phyloP scores from a whole-genome alignment of 2,329 filamentous ascomycete species.

The Botrytis squamosa region DNA sequence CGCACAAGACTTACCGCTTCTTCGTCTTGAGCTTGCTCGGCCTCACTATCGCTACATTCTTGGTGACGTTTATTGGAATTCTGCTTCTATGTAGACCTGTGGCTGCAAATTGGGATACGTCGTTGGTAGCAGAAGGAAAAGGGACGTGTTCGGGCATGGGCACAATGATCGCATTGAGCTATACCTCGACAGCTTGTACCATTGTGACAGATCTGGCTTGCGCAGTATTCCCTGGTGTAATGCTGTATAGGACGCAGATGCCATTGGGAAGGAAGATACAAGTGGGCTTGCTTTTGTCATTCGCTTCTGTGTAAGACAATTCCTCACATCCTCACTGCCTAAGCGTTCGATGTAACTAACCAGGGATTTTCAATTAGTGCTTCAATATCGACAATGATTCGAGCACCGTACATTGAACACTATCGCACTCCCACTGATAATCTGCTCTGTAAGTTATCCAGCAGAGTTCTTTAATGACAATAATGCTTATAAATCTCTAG shows the following conservation, averaged over 20 bases:
- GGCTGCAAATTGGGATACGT: constrained; percentile 27
- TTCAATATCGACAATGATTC: constrained; percentile 18
- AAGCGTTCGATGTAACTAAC: neutral
- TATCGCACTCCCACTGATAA: constrained; percentile 17
- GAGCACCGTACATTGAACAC: constrained; percentile 9
- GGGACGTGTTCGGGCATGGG: constrained; percentile 25
- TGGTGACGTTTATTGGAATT: constrained; percentile 28
- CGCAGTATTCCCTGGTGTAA: constrained; percentile 38
- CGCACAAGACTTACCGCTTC: constrained; percentile 5
- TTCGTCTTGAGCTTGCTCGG: constrained; percentile 16
- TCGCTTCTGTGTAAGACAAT: constrained; percentile 18
- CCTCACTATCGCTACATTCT: constrained; percentile 22
- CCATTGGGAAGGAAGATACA: constrained; percentile 30
- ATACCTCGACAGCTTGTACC: constrained; percentile 39
- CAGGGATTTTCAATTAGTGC: neutral
- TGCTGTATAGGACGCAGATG: constrained; percentile 41
- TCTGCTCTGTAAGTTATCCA: constrained; percentile 33
- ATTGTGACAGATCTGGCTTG: constrained; percentile 40
- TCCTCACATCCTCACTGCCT: neutral
- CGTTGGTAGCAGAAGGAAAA: constrained; percentile 22
- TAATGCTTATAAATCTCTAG: neutral
- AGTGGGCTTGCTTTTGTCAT: constrained; percentile 33
- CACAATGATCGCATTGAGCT: constrained; percentile 30
- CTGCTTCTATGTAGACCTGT: constrained; percentile 29
- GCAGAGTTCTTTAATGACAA: neutral